Base-by-base conservation (phyloP, 176 grass and related monocot species). In the Cenchrus purpureus region DNA sequence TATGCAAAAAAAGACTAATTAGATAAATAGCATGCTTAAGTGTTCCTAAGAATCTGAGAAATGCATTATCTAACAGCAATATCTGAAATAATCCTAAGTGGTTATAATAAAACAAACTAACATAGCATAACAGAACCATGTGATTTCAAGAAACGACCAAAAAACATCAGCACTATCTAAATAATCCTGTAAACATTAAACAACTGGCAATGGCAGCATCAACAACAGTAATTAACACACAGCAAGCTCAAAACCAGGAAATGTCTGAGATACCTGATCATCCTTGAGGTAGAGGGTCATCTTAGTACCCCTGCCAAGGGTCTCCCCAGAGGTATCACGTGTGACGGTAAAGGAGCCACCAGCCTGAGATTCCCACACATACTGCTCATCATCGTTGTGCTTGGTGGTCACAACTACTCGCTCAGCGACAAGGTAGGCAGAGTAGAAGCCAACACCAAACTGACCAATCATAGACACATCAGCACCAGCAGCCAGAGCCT, bases 391-490 rank as follows among this genome's bases (percentile, higher is more conserved):
- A 77, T 98, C 93, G 0, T 98, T 95, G 89, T 98, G 93, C 84
- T 98, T 98, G 80, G 84, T 77, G 25, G 79, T 94, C 60, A 98
- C 97, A 51, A 98, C 86, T 0, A 98, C 97, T 79, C 84, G 90
- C 84, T 98, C 93, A 2, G 97, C 88, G 4, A 98, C 97, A 74
- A 98, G 93, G 48, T 98, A 98, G 20, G 97, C 86, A 57, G 97
- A 98, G 82, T 98, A 98, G 82, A 98, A 98, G 3, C 96, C 93
- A 0, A 98, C 96, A 83, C 96, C 96, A 17, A 98, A 95, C 78
- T 98, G 96, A 54, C 96, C 97, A 58, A 98, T 96, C 97, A 98
- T 98, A 69, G 93, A 95, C 20, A 98, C 97, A 76, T 98, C 97
- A 20, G 97, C 97, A 75, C 97, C 97, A 53, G 97, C 93, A 11